Conservation (phyloP, 768 basidiomycete species). For the Pleurotus ostreatus region DNA sequence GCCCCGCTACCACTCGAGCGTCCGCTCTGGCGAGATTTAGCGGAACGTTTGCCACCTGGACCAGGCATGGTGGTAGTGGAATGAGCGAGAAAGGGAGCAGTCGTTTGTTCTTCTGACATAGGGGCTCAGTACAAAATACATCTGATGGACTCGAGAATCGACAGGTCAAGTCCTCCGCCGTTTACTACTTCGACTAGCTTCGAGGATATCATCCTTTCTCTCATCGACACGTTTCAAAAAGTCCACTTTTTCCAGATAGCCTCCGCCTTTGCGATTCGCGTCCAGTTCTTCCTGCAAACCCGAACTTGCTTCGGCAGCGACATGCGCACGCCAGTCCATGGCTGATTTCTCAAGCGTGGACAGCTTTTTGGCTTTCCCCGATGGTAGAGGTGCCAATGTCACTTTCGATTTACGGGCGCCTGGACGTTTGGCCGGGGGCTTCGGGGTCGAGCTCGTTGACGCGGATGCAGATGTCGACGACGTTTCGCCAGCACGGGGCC, state of each 20-base stretch:
- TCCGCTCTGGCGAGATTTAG: constrained; percentile 10
- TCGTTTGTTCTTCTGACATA: neutral
- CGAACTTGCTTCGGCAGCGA: constrained; percentile 35
- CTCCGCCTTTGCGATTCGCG: constrained; percentile 67
- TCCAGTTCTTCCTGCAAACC: constrained; percentile 69
- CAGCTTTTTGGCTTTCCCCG: constrained; percentile 64
- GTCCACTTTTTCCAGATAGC: constrained; percentile 83
- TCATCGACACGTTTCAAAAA: constrained; percentile 76
- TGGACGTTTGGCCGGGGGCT: constrained; percentile 37
- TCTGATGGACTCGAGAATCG: neutral
- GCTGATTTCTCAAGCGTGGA: constrained; percentile 83
- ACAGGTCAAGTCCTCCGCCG: constrained; percentile 30
- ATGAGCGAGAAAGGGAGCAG: neutral
- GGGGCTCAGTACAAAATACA: neutral
- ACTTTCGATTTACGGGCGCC: constrained; percentile 68
- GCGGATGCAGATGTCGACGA: constrained; percentile 9
- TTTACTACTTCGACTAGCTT: constrained; percentile 52
- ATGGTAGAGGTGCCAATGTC: constrained; percentile 49
- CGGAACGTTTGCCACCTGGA: constrained; percentile 21
- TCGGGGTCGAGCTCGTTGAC: constrained; percentile 15
- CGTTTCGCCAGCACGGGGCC: constrained; percentile 38
- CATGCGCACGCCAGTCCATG: constrained; percentile 79
- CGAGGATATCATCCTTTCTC: constrained; percentile 61
- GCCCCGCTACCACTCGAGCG: neutral
- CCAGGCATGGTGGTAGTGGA: constrained; percentile 21